Base-by-base conservation (phyloP, 371 early-diverging fungal species). In the Dinochytrium kinnereticum region DNA sequence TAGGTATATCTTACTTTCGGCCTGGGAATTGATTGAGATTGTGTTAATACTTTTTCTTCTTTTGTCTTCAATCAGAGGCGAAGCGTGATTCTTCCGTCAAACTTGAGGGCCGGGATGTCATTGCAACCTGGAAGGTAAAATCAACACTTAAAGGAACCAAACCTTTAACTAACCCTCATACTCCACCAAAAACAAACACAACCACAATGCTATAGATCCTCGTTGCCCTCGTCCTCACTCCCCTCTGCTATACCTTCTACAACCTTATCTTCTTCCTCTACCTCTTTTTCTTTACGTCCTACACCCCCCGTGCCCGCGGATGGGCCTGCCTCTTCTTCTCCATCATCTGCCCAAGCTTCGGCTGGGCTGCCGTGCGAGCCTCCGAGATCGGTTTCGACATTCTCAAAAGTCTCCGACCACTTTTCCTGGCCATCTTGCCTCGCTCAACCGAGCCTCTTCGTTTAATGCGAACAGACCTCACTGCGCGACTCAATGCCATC, bases 61-160 rank as follows among this genome's bases (percentile, higher is more conserved):
- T n/a, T n/a, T n/a, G n/a, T n/a, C n/a, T n/a, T n/a, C n/a, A n/a
- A n/a, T n/a, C 59, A 85, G 95, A 96, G 77, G 99, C 98, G 0
- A 83, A 94, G 61, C 92, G 90, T 0, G 91, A 87, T 21, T 96
- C 97, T 7, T 90, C 91, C 31, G 98, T 98, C 67, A 98, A 98
- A 78, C 89, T 98, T 72, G 88, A 88, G 36, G 99, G 95, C 24
- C 89, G 91, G 51, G 99, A 98, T 80, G 98, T 98, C 7, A 80
- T 98, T 13, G 95, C 96, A 0, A 96, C 98, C 19, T 98, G 98
- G 99, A 98, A 98, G 76, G 85, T 97, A 5, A 80, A 24, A 10
- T 2, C 59, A 44, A 44, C n/a, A n/a, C n/a, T n/a, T n/a, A n/a
- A n/a, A n/a, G n/a, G n/a, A n/a, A n/a, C n/a, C n/a, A n/a, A n/a